These are phyloP conservation scores for Lactarius sanguifluus DNA, from an alignment of 768 basidiomycete species.

Conservation along the genomic window DNA sequence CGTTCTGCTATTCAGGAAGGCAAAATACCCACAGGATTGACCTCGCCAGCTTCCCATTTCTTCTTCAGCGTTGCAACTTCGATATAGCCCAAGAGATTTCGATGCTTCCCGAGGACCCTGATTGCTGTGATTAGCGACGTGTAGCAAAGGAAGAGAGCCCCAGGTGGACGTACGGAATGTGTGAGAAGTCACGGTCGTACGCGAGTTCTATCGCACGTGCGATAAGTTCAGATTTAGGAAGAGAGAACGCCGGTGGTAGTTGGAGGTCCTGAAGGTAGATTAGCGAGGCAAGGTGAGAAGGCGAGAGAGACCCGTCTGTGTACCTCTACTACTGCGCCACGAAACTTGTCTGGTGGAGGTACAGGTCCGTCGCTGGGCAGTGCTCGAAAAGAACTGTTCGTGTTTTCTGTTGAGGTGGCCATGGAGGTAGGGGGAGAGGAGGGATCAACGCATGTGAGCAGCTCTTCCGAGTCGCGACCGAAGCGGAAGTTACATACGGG, in stretches of 20 bases:
- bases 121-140: background rate
- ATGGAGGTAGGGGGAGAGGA: constrained; percentile 16
- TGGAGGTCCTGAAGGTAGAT: constrained; percentile 61
- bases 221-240: constrained; percentile 70
- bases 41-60: constrained; percentile 73
- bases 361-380: background rate
- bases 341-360: constrained; percentile 57
- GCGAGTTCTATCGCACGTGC: constrained; percentile 79
- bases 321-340: constrained; percentile 91
- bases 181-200: constrained; percentile 92
- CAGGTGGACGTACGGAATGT: constrained; percentile 68
- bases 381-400: background rate
- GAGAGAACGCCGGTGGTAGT: constrained; percentile 83
- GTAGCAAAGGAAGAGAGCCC: background rate
- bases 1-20: background rate
- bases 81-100: constrained; percentile 81
- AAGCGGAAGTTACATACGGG: constrained; percentile 21
- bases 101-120: constrained; percentile 72
- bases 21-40: constrained; percentile 59
- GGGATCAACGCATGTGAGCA: background rate
- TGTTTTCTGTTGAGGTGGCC: constrained; percentile 1
- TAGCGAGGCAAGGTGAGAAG: constrained; percentile 3
- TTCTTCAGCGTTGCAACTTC: constrained; percentile 73
- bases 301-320: constrained; percentile 13
- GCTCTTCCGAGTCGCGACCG: constrained; percentile 15